Evolutionary conservation across 2,329 filamentous ascomycete genomes (phyloP).

Genomic region (Cadophora sp.): DNA sequence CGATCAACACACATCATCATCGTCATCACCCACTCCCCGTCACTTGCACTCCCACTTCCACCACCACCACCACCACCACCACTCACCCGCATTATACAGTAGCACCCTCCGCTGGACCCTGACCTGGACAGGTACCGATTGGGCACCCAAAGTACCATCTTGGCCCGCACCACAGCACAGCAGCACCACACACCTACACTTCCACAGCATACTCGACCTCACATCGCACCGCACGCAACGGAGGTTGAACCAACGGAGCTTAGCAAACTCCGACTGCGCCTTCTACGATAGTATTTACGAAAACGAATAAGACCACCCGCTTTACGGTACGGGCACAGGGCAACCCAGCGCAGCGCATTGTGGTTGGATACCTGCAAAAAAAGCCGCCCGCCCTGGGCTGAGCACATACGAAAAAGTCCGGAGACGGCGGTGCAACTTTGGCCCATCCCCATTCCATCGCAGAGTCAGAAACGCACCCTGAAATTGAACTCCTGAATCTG

Average conservation of each 20-base stretch:
- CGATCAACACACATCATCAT: constrained; percentile 1
- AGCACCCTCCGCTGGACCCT: constrained; percentile 2
- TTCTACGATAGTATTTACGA: no score
- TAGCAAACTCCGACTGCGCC: constrained; percentile 14
- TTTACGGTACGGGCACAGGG: background rate
- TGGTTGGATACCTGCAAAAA: background rate
- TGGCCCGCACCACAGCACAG: constrained; percentile 10
- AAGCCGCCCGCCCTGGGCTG: background rate
- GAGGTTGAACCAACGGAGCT: background rate
- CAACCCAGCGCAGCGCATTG: background rate
- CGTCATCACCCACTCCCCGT: background rate
- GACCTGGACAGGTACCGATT: constrained; percentile 12
- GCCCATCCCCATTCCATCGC: constrained; percentile 3
- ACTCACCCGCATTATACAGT: no score
- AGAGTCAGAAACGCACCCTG: constrained; percentile 11
- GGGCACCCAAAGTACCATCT: constrained; percentile 10
- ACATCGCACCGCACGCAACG: background rate
- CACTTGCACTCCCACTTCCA: background rate
- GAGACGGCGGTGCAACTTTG: constrained; percentile 18
- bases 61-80: background rate
- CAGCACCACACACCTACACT: background rate
- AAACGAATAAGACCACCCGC: constrained; percentile 19
- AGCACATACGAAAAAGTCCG: background rate
- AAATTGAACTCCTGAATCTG: background rate
- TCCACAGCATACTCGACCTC: background rate